Evolutionary conservation across 805 yeast genomes (phyloP).

Genomic region (Candida hungchunana): DNA sequence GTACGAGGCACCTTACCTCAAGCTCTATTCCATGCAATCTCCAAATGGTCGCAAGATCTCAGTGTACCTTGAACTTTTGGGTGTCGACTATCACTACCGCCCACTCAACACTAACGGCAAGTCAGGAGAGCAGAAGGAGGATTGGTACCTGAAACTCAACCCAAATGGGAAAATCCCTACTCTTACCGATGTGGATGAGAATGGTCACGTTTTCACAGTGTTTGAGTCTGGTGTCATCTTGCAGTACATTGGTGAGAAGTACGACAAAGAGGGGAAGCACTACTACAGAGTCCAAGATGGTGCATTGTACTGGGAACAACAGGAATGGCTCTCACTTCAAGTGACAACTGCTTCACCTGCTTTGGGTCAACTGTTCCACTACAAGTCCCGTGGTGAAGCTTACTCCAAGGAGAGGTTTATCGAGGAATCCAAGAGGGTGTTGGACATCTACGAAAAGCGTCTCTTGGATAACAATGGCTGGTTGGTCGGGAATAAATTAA

Average conservation of each 20-base stretch:
- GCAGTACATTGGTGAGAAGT: conserved; percentile 54
- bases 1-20: conserved; percentile 40
- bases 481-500: conserved; percentile 55
- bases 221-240: conserved; percentile 62
- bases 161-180: conserved; percentile 66
- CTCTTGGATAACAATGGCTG: conserved; percentile 47
- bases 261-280: conserved; percentile 48
- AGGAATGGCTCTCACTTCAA: conserved; percentile 53
- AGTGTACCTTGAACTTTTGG: conserved; percentile 31
- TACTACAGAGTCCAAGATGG: conserved; percentile 32
- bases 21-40: conserved; percentile 40
- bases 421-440: conserved; percentile 49
- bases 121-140: conserved; percentile 46
- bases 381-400: conserved; percentile 46
- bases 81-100: conserved; percentile 31
- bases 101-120: conserved; percentile 39
- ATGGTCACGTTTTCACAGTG: conserved; percentile 41
- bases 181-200: conserved; percentile 33
- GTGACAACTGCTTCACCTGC: conserved; percentile 58
- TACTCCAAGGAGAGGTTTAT: conserved; percentile 50
- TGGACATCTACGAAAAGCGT: conserved; percentile 49
- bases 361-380: conserved; percentile 58
- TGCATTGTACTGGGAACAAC: conserved; percentile 44
- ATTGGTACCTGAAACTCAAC: conserved; percentile 52
- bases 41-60: conserved; percentile 41